phyloP scores from a whole-genome alignment of 1,284 basidiomycete species.

The Porogramme epimiltina region DNA sequence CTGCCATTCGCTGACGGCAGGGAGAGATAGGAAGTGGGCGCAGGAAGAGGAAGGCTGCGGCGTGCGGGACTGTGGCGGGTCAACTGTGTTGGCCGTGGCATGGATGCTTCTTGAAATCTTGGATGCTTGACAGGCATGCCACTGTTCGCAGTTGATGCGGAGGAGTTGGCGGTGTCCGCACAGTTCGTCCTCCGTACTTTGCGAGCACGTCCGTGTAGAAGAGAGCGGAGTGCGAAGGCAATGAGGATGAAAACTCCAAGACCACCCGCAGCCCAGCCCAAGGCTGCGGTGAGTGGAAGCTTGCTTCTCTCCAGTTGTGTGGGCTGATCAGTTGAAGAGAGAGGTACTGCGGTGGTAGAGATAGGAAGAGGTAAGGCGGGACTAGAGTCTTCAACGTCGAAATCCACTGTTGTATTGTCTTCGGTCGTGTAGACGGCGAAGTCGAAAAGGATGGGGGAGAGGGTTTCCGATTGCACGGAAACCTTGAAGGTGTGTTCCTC shows the following conservation, averaged over 20 bases:
- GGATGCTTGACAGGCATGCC: not conserved
- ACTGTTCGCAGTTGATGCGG: too few relatives aligned
- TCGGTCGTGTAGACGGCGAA: slow-evolving; percentile 9
- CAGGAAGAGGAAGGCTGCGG: too few relatives aligned
- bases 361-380: too few relatives aligned
- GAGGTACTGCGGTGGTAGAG: not conserved
- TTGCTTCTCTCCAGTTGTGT: not conserved
- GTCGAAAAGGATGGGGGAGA: slow-evolving; percentile 6
- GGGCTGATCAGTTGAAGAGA: not conserved
- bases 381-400: too few relatives aligned
- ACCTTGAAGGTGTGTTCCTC: slow-evolving; percentile 4
- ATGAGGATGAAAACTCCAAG: not conserved
- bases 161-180: too few relatives aligned
- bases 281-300: not conserved
- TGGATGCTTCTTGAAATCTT: not conserved
- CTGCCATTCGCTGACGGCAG: too few relatives aligned
- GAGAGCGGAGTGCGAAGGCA: not conserved
- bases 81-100: not conserved
- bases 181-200: too few relatives aligned
- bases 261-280: not conserved
- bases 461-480: not conserved
- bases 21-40: too few relatives aligned
- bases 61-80: not conserved
- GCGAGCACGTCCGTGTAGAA: not conserved
- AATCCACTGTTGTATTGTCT: not conserved